phyloP scores from a whole-genome alignment of 768 basidiomycete genomes.

The Butyriboletus loyo region DNA sequence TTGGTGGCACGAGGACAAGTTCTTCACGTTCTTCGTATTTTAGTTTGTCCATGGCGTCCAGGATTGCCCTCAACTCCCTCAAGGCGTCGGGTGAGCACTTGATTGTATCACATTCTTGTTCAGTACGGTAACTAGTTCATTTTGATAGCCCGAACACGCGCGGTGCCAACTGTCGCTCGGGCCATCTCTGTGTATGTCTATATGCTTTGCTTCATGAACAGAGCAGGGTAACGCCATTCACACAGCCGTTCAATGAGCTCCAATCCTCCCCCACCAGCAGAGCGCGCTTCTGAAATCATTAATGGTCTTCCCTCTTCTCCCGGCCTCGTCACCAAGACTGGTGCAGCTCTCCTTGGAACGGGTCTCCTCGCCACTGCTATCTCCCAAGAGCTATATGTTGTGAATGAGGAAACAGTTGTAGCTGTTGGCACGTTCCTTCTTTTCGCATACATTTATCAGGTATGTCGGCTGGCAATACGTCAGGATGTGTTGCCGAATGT shows the following conservation, averaged over 20 bases:
- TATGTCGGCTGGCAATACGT: slow-evolving; percentile 31
- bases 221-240: slow-evolving; percentile 5
- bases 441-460: slow-evolving; percentile 79
- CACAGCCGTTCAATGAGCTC: slow-evolving; percentile 66
- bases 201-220: slow-evolving; percentile 2
- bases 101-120: neutral
- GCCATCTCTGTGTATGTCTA: slow-evolving; percentile 46
- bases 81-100: slow-evolving; percentile 52
- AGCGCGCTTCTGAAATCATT: slow-evolving; percentile 88
- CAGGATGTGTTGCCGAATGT: slow-evolving; percentile 1
- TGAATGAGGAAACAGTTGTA: slow-evolving; percentile 94
- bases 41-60: slow-evolving; percentile 54
- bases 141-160: slow-evolving; percentile 52
- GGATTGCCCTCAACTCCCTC: slow-evolving; percentile 65
- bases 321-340: slow-evolving; percentile 92
- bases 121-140: neutral
- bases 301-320: slow-evolving; percentile 83
- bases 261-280: slow-evolving; percentile 68
- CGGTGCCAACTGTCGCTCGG: slow-evolving; percentile 45
- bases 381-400: slow-evolving; percentile 95
- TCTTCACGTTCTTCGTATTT: slow-evolving; percentile 6
- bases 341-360: slow-evolving; percentile 86
- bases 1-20: slow-evolving; percentile 1
- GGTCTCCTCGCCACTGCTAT: slow-evolving; percentile 89
- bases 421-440: slow-evolving; percentile 82